Evolutionary conservation across 1,139 yeast genomes (phyloP).

Genomic region (Hyphopichia pseudoburtonii): DNA sequence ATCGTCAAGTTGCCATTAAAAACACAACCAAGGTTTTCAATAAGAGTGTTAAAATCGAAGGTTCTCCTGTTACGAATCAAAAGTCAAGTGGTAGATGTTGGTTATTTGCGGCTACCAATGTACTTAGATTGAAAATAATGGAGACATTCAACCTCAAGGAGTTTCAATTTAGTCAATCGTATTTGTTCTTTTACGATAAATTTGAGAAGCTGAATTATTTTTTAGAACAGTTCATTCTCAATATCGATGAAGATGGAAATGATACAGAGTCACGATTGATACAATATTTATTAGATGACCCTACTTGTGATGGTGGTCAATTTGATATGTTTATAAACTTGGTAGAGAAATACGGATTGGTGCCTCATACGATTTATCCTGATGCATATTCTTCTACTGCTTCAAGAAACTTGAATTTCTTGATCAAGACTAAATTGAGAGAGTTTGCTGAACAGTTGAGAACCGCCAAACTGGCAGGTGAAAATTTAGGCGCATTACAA

Average conservation of each 20-base stretch:
- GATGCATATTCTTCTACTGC: conserved; percentile 16
- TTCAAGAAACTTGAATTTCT: conserved; percentile 14
- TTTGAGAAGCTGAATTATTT: conserved; percentile 26
- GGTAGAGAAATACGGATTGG: conserved; percentile 18
- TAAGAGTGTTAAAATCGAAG: conserved; percentile 12
- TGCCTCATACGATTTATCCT: conserved; percentile 16
- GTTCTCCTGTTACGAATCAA: conserved; percentile 17
- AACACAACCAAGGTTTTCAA: conserved; percentile 11
- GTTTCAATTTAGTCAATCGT: conserved; percentile 21
- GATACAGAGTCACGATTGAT: conserved; percentile 13
- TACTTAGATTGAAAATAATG: conserved; percentile 14
- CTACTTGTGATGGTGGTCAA: conserved; percentile 19
- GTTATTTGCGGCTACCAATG: conserved; percentile 19
- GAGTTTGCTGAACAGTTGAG: conserved; percentile 17
- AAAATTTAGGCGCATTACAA: conserved; percentile 6
- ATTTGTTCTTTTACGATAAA: conserved; percentile 35
- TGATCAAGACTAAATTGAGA: conserved; percentile 16
- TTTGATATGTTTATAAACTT: conserved; percentile 18
- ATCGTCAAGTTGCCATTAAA: conserved; percentile 8
- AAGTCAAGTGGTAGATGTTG: conserved; percentile 18
- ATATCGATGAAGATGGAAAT: conserved; percentile 9
- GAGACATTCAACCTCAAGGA: conserved; percentile 16
- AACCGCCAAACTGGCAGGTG: conserved; percentile 4
- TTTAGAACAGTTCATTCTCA: conserved; percentile 13
- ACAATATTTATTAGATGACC: conserved; percentile 15